Evolutionary conservation across 345 rosid species (phyloP), one percentile per base, ranked within the genome.

Genomic region (Abelmoschus esculentus): DNA sequence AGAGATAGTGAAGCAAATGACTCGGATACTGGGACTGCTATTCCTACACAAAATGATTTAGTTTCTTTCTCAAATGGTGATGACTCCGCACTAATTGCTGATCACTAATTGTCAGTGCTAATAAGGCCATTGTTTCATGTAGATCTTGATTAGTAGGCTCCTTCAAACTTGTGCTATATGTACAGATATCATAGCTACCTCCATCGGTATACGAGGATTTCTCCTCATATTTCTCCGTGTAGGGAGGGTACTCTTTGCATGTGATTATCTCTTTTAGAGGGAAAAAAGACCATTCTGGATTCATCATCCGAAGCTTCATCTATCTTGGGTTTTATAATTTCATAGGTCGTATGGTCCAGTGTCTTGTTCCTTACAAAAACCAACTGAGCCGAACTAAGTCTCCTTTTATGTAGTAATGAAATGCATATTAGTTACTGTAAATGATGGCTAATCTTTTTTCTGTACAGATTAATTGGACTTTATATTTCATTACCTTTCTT

Each of bases 1-100:
- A 78, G 80, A 38, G 93, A 82, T 69, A 79, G 81, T 26, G 88
- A 81, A 80, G 79, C 76, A 19, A 84, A 80, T 69, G 86, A 80
- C 59, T 74, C 83, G 0, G 88, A 79, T 66, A 59, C 79, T 36
- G 84, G 87, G 64, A 72, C 76, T 58, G 76, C 78, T 17, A 61
- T 77, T 40, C 81, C 80, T 70, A 61, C 83, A 34, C 74, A 81
- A 65, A 78, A 68, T 73, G 79, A 69, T 38, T 59, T 81, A 58
- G 80, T 80, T 74, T 44, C 75, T 70, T 83, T 80, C 50, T 61
- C 87, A 8, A 85, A 79, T 63, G 85, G 79, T 11, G 89, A 82
- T 55, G 78, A 65, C 50, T 70, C 84, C 5, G 76, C 82, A 19
- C 59, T 81, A 52, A 78, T 86, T 66, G 71, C 79, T 1, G 82